Evolutionary conservation across 1,284 basidiomycete genomes (phyloP), one percentile per base, ranked within the genome.

Genomic region (Heterobasidion parviporum): DNA sequence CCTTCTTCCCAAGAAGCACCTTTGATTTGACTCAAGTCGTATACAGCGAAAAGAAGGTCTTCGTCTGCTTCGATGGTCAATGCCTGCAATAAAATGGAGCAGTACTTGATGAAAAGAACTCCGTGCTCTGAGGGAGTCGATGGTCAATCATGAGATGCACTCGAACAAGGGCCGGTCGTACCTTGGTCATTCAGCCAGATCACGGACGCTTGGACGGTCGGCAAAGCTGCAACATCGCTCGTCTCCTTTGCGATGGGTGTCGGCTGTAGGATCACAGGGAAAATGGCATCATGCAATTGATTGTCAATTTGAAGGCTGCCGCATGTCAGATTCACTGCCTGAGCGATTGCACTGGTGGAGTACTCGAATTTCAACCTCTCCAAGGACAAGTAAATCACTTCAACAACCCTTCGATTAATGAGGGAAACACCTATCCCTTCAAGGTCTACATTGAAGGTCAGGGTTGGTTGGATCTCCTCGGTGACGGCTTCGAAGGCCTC

Each of bases 41-140:
- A 88, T 32, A 99, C 72, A 0, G 95, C 87, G 65, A 94, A 98
- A 53, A 99, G 70, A 63, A 99, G 89, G 72, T 99, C 97, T 71
- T 99, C 98, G 69, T 99, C 97, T 35, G 93, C 81, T 70, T 99
- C 95, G 35, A 99, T 83, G 0, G 94, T 97, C 71, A 99, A 79
- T 14, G 96, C 93, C 67, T 99, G 97, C 26, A 99, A 74, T 32
- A 99, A 73, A 49, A 99, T 82, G 1, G 94, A 96, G 52, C 93
- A 97, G 66, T 99, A 99, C 74, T 99, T 99, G 74, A 99, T 80
- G 70, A 98, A 99, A 44, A 91, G 74, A 15, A 99, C 97, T 16
- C 97, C 97, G 63, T 99, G 97, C 33, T 89, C 94, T 95, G 52
- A 47, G 16, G 8, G n/a, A 32, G 6, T 16, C 6, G 6, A 54